These are phyloP conservation scores for Calocera viscosa DNA, from an alignment of 768 basidiomycete genomes.

Conservation along the genomic window DNA sequence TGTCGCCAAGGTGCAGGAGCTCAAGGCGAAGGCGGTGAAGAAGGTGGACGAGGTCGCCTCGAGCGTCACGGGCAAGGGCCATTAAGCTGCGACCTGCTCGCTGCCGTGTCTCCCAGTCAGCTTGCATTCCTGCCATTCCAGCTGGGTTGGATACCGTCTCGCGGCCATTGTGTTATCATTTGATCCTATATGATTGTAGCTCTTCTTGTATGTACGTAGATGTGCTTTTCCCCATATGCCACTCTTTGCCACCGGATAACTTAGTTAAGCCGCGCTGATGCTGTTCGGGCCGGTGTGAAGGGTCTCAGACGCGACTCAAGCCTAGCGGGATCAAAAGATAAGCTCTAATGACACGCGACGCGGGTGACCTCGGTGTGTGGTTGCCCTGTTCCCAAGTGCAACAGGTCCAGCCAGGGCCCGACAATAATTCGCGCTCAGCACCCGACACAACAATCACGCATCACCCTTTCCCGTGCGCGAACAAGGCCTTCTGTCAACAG, in stretches of 20 bases:
- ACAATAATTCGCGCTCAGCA: too few species aligned
- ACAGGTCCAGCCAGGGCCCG: too few species aligned
- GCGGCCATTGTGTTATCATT: neutral
- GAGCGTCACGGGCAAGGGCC: neutral
- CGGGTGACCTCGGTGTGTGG: neutral
- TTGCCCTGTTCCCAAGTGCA: too few species aligned
- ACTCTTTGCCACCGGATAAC: too few species aligned
- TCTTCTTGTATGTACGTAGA: neutral
- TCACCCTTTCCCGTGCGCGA: too few species aligned
- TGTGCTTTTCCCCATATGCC: too few species aligned
- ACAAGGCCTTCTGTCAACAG: neutral
- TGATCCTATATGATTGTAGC: too few species aligned
- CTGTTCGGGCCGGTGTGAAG: neutral
- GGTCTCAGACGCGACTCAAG: conserved; percentile 1
- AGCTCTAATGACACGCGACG: conserved; percentile 8
- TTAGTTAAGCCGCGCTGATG: too few species aligned
- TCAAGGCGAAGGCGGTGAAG: conserved; percentile 10
- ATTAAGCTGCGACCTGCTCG: neutral
- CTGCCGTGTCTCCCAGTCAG: too few species aligned
- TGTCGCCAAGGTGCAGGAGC: conserved; percentile 14
- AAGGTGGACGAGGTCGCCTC: neutral
- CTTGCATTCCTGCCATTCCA: too few species aligned
- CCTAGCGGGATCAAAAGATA: neutral
- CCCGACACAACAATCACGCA: too few species aligned
- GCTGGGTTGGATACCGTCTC: too few species aligned